Percentiles rank a stretch among this genome's conserved stretches.
phyloP scores from a whole-genome alignment of 192 early-diverging fungal species.

The Rhizoclosmatium globosum region DNA sequence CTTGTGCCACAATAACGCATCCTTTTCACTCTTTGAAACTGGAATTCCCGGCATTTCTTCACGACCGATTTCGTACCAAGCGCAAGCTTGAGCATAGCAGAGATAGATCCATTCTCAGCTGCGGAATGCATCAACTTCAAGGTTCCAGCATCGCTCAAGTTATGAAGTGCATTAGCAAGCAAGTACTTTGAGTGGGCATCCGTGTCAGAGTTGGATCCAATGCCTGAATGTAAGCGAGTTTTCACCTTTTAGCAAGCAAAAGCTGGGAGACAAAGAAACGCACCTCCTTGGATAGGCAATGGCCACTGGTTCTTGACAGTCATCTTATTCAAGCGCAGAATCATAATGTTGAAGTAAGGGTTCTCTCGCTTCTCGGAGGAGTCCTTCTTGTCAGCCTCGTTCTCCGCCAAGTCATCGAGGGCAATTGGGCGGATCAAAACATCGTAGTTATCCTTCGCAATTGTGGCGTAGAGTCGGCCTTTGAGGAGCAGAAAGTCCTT shows the following conservation, averaged over 20 bases:
- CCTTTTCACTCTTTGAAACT: constrained; percentile 34
- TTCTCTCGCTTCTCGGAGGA: not conserved
- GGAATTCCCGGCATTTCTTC: constrained; percentile 47
- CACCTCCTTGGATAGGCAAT: constrained; percentile 32
- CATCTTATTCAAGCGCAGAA: constrained; percentile 12
- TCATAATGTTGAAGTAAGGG: constrained; percentile 26
- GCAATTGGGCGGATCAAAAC: constrained; percentile 34
- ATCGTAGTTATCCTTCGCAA: constrained; percentile 29
- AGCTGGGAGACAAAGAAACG: constrained; percentile 21
- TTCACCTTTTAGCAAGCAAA: constrained; percentile 28
- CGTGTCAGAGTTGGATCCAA: constrained; percentile 40
- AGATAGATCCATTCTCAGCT: constrained; percentile 45
- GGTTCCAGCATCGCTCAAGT: constrained; percentile 31
- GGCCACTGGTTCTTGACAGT: constrained; percentile 17
- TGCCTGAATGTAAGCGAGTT: constrained; percentile 18
- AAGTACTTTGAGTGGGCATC: constrained; percentile 53
- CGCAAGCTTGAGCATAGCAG: constrained; percentile 56
- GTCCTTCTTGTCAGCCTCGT: not conserved
- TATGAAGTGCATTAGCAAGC: constrained; percentile 31
- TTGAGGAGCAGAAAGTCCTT: constrained; percentile 4
- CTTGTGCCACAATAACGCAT: constrained; percentile 47
- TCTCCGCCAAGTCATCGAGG: constrained; percentile 38
- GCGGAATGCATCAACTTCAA: constrained; percentile 41
- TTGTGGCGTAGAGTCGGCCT: constrained; percentile 45
- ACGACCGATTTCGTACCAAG: constrained; percentile 55